Evolutionary conservation across 129 eudicot genomes (phyloP).

Genomic region (Ambrosia trifida): DNA sequence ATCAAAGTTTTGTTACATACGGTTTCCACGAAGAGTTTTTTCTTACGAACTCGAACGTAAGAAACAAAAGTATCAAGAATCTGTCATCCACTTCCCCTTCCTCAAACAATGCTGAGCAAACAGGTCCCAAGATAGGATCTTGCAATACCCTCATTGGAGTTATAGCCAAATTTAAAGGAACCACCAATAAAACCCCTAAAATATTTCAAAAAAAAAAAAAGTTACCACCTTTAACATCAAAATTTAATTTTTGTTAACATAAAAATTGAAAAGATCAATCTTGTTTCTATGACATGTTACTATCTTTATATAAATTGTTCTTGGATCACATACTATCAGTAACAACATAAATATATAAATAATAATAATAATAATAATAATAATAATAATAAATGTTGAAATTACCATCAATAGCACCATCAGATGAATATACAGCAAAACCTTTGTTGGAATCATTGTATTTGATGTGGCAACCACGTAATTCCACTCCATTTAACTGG

Average conservation of each 20-base stretch:
- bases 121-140: slow-evolving; percentile 93
- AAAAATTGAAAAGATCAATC: background rate
- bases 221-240: background rate
- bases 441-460: slow-evolving; percentile 78
- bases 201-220: slow-evolving; percentile 13
- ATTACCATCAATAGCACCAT: slow-evolving; percentile 60
- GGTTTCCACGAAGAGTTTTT: slow-evolving; percentile 95
- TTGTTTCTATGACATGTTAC: background rate
- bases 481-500: slow-evolving; percentile 79
- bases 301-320: background rate
- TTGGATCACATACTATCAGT: slow-evolving; percentile 1
- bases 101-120: slow-evolving; percentile 71
- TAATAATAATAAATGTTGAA: background rate
- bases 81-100: slow-evolving; percentile 96
- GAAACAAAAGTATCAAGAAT: slow-evolving; percentile 70
- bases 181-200: slow-evolving; percentile 75
- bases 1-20: slow-evolving; percentile 44
- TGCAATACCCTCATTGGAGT: slow-evolving; percentile 96
- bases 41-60: slow-evolving; percentile 72
- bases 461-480: slow-evolving; percentile 81
- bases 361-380: background rate
- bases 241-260: background rate
- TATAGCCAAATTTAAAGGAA: slow-evolving; percentile 89
- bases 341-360: background rate
- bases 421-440: slow-evolving; percentile 68